Conservation (phyloP, 345 rosid genomes). For the Firmiana major region DNA sequence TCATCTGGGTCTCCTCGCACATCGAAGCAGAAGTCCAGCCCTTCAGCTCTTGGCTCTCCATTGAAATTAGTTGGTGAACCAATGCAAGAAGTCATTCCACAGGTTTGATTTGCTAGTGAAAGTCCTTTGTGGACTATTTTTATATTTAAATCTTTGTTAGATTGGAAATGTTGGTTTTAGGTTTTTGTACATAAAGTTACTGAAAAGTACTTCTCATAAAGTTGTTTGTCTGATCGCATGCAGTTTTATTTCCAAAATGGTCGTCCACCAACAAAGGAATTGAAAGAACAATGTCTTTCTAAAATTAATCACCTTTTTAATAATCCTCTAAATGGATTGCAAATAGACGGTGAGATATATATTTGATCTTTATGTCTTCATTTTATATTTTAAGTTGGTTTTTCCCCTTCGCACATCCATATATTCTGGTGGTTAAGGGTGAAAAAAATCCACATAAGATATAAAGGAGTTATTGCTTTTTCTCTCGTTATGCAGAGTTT, state of each 20-base stretch:
- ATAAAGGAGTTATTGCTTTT: constrained; percentile 6
- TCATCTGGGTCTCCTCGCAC: constrained; percentile 68
- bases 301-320: constrained; percentile 51
- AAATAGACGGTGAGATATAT: constrained; percentile 52
- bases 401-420: background rate
- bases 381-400: constrained; percentile 1
- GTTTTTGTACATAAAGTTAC: background rate
- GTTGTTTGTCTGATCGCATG: constrained; percentile 24
- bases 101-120: constrained; percentile 45
- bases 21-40: constrained; percentile 59
- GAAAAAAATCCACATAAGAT: background rate
- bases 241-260: constrained; percentile 93
- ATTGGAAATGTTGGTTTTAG: background rate
- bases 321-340: constrained; percentile 56
- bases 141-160: constrained; percentile 3
- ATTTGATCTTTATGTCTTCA: background rate
- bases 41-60: constrained; percentile 72
- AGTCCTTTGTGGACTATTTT: background rate
- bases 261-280: constrained; percentile 63
- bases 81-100: constrained; percentile 68
- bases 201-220: background rate
- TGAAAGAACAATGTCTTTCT: constrained; percentile 59
- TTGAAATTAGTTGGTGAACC: constrained; percentile 60
- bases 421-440: background rate
- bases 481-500: constrained; percentile 56